A percentile compares a stretch with the other conserved stretches of the same genome.
These are phyloP conservation scores for Boletus pseudopeckii DNA, from an alignment of 768 basidiomycete species.

Conservation along the genomic window DNA sequence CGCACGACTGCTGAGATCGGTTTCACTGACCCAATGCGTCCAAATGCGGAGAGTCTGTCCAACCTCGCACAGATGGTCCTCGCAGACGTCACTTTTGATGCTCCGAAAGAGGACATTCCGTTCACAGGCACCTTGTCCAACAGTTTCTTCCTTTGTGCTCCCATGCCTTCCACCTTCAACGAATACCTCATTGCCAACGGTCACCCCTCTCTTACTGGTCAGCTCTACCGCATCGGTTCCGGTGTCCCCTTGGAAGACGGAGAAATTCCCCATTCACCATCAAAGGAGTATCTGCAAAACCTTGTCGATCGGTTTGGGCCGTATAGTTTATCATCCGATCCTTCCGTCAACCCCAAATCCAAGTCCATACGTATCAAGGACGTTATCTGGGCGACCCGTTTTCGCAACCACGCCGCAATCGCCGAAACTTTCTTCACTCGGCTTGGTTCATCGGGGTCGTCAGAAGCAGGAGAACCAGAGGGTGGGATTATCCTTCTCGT, in stretches of 20 bases:
- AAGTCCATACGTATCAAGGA: conserved; percentile 36
- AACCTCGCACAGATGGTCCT: conserved; percentile 32
- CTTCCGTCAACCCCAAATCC: conserved; percentile 32
- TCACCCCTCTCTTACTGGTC: not conserved
- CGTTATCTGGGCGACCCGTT: conserved; percentile 45
- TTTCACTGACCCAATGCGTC: conserved; percentile 43
- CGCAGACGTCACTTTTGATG: conserved; percentile 19
- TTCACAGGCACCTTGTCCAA: conserved; percentile 1
- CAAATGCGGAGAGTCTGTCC: conserved; percentile 21
- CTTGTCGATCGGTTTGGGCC: conserved; percentile 43
- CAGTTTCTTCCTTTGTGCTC: conserved; percentile 14
- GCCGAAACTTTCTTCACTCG: conserved; percentile 40
- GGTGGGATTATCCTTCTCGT: conserved; percentile 30
- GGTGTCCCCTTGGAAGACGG: conserved; percentile 38
- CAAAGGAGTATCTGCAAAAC: conserved; percentile 43
- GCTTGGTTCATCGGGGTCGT: conserved; percentile 11
- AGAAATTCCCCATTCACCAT: conserved; percentile 36
- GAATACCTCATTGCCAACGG: conserved; percentile 17
- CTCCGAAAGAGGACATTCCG: not conserved
- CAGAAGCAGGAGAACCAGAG: not conserved
- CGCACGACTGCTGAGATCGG: conserved; percentile 41
- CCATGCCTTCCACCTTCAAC: conserved; percentile 15
- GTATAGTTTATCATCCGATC: conserved; percentile 33
- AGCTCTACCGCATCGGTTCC: conserved; percentile 41
- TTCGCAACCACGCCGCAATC: conserved; percentile 44